Evolutionary conservation across 1,139 yeast genomes (phyloP), one percentile per base, ranked within the genome.

Genomic region (Saccharomyces hybrid): DNA sequence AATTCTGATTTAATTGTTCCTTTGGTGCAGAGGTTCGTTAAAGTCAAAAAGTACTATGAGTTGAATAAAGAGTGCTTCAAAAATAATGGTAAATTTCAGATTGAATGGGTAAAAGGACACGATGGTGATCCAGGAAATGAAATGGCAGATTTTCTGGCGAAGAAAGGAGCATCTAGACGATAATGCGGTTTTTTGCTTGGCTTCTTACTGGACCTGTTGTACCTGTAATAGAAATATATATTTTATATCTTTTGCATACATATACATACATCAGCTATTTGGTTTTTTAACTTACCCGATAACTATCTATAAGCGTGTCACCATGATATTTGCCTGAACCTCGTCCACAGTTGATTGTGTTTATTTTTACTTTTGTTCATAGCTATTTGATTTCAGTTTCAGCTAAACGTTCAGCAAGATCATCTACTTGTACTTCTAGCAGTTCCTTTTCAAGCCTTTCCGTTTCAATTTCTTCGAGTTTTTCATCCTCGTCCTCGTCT

Each of bases 121-220:
- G 68, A 73, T 16, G 93, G 90, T 0, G 68, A 73, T 48, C 67
- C 64, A 16, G 96, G 96, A 0, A 90, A 90, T 65, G 90, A 84
- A 59, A 73, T 67, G 64, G 97, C 97, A 0, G 96, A 91, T 66
- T 62, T 66, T 48, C 72, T 90, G 52, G 97, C 97, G 2, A 84
- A 80, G 56, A 55, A 62, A 29, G 95, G 88, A n/a, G 84, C 84
- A 8, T 28, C 49, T n/a, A 29, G 25, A 14, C 29, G 41, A 16
- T 29, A 27, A 28, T 11, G 25, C 5, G 1, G 11, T 8, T 23
- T 27, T 23, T 3, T 25, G 14, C 13, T 5, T 46, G 25, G 5
- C 13, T 46, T 46, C 23, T 4, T 23, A 23, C 25, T 27, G 48
- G 11, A 14, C 32, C 25, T 46, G 31, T 16, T 38, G 25, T 23